phyloP scores from a whole-genome alignment of 345 rosid species.

The Heritiera fomes region DNA sequence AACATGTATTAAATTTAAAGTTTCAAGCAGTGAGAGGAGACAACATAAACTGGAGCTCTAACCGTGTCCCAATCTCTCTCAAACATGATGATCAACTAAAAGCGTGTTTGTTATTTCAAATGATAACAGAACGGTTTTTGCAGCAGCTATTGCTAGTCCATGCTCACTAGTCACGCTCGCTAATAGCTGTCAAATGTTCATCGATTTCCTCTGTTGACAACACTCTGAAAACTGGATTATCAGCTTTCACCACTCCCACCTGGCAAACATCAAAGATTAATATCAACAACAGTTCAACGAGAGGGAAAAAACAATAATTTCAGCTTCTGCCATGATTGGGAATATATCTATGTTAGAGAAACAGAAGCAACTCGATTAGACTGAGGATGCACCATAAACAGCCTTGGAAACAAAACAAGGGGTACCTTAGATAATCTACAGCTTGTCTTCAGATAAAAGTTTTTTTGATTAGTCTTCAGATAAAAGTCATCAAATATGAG shows the following conservation, averaged over 20 bases:
- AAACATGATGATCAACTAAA: slow-evolving; percentile 6
- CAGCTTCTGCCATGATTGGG: neutral
- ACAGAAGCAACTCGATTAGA: neutral
- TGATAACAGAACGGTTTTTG: neutral
- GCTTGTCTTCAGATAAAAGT: neutral
- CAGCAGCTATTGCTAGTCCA: neutral
- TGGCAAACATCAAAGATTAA: slow-evolving; percentile 30
- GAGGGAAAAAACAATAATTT: neutral
- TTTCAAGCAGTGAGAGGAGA: slow-evolving; percentile 1
- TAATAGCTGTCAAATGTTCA: slow-evolving; percentile 81
- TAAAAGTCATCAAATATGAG: neutral
- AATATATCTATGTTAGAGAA: neutral
- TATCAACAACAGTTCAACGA: neutral
- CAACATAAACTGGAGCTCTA: neutral
- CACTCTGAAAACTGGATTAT: slow-evolving; percentile 51
- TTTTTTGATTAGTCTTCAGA: neutral
- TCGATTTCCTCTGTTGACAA: slow-evolving; percentile 73
- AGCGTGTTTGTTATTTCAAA: neutral
- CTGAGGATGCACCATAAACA: neutral
- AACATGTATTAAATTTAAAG: slow-evolving; percentile 1
- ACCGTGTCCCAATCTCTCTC: neutral
- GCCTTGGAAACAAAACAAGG: neutral
- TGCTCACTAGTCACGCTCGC: slow-evolving; percentile 65
- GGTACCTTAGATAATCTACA: neutral
- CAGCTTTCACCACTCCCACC: slow-evolving; percentile 83